These are phyloP conservation scores for Talaromyces islandicus DNA, from an alignment of 2,329 filamentous ascomycete genomes.

Conservation along the genomic window DNA sequence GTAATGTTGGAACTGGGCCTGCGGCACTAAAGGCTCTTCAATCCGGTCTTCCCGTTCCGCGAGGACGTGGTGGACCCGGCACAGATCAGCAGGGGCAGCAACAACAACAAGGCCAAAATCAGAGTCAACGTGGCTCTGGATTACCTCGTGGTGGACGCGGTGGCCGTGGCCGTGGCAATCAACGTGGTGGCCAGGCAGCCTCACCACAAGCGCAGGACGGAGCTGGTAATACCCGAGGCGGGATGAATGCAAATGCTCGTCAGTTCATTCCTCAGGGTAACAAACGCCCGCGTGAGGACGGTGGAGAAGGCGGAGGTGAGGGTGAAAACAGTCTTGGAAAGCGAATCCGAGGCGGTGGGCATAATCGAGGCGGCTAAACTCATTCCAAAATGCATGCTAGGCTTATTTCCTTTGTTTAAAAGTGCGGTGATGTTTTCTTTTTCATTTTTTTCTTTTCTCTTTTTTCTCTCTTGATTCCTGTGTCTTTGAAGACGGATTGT, in stretches of 20 bases:
- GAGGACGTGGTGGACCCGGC: conserved; percentile 29
- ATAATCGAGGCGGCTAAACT: conserved; percentile 22
- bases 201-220: conserved; percentile 21
- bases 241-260: conserved; percentile 44
- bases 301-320: conserved; percentile 25
- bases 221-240: conserved; percentile 29
- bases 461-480: not conserved
- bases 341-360: conserved; percentile 41
- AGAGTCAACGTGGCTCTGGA: conserved; percentile 8
- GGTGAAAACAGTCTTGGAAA: conserved; percentile 29
- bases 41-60: conserved; percentile 40
- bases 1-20: conserved; percentile 25
- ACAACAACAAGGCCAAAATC: conserved; percentile 2
- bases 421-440: not conserved
- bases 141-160: conserved; percentile 32
- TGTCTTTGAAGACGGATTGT: not conserved
- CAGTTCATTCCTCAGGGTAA: conserved; percentile 54
- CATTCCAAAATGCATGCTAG: not conserved
- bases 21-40: conserved; percentile 39
- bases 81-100: not conserved
- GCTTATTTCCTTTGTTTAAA: conserved; percentile 12
- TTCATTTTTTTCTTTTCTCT: not conserved
- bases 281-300: conserved; percentile 52
- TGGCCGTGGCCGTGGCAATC: conserved; percentile 29
- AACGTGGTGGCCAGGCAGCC: conserved; percentile 25